phyloP scores from a whole-genome alignment of 108 stramenopile species.

The Discostella pseudostelligera region DNA sequence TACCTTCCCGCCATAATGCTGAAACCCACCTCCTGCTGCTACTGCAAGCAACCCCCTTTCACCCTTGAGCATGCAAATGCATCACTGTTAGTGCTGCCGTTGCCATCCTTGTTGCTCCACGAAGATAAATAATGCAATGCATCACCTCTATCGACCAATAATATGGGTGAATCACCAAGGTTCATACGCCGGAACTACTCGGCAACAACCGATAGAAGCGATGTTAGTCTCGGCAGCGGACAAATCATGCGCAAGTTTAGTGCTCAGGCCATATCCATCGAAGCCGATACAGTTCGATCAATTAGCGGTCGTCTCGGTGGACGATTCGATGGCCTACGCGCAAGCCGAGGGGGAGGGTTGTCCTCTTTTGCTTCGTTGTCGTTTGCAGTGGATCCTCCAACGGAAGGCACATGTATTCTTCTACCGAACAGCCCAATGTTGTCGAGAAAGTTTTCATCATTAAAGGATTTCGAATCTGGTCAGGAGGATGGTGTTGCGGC shows the following conservation, averaged over 20 bases:
- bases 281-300: constrained; percentile 6
- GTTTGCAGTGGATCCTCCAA: background rate
- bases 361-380: constrained; percentile 3
- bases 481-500: background rate
- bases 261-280: background rate
- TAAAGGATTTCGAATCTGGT: constrained; percentile 1
- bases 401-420: background rate
- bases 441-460: background rate
- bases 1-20: too few species aligned
- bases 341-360: background rate
- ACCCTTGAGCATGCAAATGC: too few species aligned
- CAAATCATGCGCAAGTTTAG: background rate
- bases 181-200: background rate
- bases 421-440: constrained; percentile 5
- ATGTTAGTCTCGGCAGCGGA: constrained; percentile 3
- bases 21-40: too few species aligned
- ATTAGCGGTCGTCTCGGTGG: constrained; percentile 7
- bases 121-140: too few species aligned
- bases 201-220: background rate
- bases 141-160: too few species aligned
- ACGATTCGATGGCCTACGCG: background rate
- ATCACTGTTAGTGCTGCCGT: too few species aligned
- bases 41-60: too few species aligned
- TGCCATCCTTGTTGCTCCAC: too few species aligned
- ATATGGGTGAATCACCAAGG: background rate